Conservation (phyloP, 2,329 filamentous ascomycete species). For the Grosmannia serpens region DNA sequence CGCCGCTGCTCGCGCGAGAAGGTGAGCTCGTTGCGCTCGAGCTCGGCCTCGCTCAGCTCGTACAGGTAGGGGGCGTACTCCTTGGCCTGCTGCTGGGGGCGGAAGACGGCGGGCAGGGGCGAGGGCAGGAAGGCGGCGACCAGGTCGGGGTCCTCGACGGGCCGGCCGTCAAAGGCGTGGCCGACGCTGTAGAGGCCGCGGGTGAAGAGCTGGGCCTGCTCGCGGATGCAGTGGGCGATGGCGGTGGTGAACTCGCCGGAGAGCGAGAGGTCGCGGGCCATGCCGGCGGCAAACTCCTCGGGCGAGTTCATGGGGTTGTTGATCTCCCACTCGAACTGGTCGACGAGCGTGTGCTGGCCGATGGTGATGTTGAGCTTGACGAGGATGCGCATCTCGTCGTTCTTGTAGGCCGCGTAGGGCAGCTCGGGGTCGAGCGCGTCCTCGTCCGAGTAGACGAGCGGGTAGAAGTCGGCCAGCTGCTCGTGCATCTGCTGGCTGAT, state of each 20-base stretch:
- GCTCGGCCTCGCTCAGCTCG: conserved; percentile 79
- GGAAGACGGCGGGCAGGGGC: conserved; percentile 71
- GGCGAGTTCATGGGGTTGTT: conserved; percentile 90
- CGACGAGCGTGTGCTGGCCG: conserved; percentile 82
- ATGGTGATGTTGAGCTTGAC: conserved; percentile 98
- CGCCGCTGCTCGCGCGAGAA: conserved; percentile 88
- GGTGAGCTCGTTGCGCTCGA: conserved; percentile 83
- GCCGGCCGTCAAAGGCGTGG: conserved; percentile 88
- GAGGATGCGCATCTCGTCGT: conserved; percentile 95
- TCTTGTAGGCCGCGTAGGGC: conserved; percentile 90
- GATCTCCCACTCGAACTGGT: conserved; percentile 99
- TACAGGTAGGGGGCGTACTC: conserved; percentile 91
- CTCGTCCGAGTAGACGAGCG: conserved; percentile 80
- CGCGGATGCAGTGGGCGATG: conserved; percentile 93
- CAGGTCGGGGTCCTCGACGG: conserved; percentile 84
- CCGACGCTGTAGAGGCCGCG: conserved; percentile 86
- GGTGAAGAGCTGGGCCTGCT: conserved; percentile 90
- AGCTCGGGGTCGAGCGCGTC: conserved; percentile 81
- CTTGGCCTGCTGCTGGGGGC: conserved; percentile 84
- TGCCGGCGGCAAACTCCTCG: conserved; percentile 83
- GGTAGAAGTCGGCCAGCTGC: conserved; percentile 87
- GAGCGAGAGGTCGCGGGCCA: conserved; percentile 81
- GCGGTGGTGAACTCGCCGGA: conserved; percentile 94
- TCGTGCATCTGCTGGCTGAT: conserved; percentile 65
- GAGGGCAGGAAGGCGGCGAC: conserved; percentile 75